Conservation (phyloP, 176 grass and related monocot genomes). For the Musa acuminata region DNA sequence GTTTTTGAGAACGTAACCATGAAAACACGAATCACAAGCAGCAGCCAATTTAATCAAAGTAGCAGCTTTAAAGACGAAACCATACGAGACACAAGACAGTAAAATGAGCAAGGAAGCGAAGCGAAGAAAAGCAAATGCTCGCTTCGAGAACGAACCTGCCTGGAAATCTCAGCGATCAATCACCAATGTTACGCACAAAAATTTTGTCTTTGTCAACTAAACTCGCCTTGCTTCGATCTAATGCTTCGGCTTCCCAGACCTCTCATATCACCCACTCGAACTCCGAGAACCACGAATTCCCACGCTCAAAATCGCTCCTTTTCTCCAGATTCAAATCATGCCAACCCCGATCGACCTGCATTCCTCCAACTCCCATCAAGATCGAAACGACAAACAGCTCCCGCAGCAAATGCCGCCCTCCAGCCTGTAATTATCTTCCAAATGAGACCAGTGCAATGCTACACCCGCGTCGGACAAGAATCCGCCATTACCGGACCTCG, state of each 20-base stretch:
- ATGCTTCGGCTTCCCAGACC: neutral
- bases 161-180: neutral
- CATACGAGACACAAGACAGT: neutral
- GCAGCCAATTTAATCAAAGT: neutral
- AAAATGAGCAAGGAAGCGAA: neutral
- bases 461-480: neutral
- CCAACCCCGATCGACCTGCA: neutral
- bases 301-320: neutral
- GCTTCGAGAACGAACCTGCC: neutral
- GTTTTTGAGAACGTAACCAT: neutral
- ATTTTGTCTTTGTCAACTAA: neutral
- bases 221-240: neutral
- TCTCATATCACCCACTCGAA: neutral
- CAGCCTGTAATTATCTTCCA: neutral
- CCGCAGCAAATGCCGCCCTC: neutral
- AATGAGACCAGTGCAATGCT: too few species aligned
- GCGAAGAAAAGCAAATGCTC: neutral
- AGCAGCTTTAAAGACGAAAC: slow-evolving; percentile 17
- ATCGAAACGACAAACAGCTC: neutral
- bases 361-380: neutral
- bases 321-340: neutral
- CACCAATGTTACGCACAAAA: neutral
- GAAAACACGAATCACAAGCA: slow-evolving; percentile 5
- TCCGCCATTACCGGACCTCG: neutral
- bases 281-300: neutral